Percentiles rank a stretch among this genome's conserved stretches.
Evolutionary conservation across 495 filamentous ascomycete genomes (phyloP).

Genomic region (Xylaria scruposa): DNA sequence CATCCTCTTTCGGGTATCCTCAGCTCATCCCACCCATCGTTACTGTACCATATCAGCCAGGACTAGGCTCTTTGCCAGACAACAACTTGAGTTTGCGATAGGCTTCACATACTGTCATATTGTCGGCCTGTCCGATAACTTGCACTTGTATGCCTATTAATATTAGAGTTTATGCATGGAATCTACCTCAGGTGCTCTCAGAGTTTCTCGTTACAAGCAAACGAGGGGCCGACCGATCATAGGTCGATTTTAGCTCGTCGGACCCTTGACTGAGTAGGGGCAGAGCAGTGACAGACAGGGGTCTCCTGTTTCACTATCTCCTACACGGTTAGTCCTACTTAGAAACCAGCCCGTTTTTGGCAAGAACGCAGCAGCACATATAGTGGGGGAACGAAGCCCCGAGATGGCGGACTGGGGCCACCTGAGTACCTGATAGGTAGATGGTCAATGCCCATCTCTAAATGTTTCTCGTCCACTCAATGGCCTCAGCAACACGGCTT

Average conservation of each 20-base stretch:
- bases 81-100: background rate
- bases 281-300: conserved; percentile 3
- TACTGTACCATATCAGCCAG: background rate
- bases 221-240: background rate
- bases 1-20: background rate
- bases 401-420: background rate
- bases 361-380: conserved; percentile 11
- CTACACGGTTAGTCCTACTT: conserved; percentile 11
- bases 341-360: conserved; percentile 5
- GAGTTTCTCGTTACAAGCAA: background rate
- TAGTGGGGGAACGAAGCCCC: conserved; percentile 3
- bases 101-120: background rate
- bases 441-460: conserved; percentile 1
- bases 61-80: no score
- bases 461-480: conserved; percentile 11
- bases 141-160: background rate
- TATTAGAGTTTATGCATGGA: background rate
- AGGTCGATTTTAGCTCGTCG: background rate
- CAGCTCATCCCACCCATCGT: background rate
- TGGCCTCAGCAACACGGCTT: background rate
- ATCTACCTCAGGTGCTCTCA: background rate
- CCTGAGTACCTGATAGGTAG: conserved; percentile 7
- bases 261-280: background rate
- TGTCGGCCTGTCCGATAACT: background rate
- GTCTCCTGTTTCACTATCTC: conserved; percentile 24